These are phyloP conservation scores for Penicillium sp. DNA, from an alignment of 2,329 filamentous ascomycete genomes.

Conservation along the genomic window DNA sequence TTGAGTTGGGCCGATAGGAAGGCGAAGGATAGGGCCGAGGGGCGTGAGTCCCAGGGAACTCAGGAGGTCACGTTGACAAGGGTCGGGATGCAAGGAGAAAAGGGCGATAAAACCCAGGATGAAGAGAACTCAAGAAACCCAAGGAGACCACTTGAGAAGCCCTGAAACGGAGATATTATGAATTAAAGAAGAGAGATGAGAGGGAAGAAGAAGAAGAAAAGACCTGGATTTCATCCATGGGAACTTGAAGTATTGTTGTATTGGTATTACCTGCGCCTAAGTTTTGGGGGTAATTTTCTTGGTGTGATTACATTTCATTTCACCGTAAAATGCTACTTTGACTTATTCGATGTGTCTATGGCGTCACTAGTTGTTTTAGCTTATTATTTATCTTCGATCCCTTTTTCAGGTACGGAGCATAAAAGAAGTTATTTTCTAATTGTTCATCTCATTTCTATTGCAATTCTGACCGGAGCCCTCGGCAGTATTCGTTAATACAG, in stretches of 20 bases:
- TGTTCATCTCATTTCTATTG: background rate
- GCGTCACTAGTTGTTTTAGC: conserved; percentile 20
- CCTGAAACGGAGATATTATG: conserved; percentile 5
- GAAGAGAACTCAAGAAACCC: conserved; percentile 11
- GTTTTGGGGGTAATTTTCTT: conserved; percentile 1
- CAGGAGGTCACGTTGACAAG: conserved; percentile 25
- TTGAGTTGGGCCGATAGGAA: conserved; percentile 9
- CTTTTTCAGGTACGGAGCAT: background rate
- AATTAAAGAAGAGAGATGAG: conserved; percentile 13
- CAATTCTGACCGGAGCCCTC: background rate
- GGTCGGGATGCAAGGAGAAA: conserved; percentile 24
- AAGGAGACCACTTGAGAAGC: conserved; percentile 4
- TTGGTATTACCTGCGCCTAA: conserved; percentile 21
- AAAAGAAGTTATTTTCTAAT: background rate
- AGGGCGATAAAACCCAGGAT: conserved; percentile 14
- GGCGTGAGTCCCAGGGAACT: conserved; percentile 7
- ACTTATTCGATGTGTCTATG: conserved; percentile 14
- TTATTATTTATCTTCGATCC: background rate
- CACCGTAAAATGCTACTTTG: no score
- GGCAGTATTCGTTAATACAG: background rate
- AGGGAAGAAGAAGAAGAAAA: conserved; percentile 14
- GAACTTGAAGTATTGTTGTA: conserved; percentile 12
- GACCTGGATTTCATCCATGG: conserved; percentile 9
- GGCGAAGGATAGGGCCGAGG: conserved; percentile 7
- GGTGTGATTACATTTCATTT: background rate